A percentile compares a stretch with the other conserved stretches of the same genome.
These are phyloP conservation scores for Mesembryanthemum crystallinum DNA, from an alignment of 148 eudicot species.

Conservation along the genomic window DNA sequence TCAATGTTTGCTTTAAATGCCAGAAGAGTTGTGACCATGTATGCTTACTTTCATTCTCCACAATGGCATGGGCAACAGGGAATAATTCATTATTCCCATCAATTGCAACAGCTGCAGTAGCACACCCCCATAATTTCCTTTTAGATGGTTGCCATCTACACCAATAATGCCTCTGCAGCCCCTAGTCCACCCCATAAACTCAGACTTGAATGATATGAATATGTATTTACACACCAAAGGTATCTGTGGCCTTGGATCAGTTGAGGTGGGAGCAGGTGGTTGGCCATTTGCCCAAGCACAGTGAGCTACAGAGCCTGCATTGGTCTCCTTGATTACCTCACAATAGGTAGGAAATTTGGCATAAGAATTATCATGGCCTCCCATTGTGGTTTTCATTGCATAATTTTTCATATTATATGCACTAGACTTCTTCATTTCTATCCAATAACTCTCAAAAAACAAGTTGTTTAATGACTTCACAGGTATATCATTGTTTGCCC, in stretches of 20 bases:
- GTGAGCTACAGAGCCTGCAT: no score
- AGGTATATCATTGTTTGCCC: no score
- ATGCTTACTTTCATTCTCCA: background rate
- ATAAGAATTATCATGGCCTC: no score
- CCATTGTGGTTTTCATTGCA: no score
- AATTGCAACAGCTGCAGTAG: background rate
- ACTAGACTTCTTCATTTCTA: no score
- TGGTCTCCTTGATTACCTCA: no score
- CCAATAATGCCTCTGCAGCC: background rate
- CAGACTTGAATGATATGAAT: background rate
- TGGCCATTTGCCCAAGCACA: no score
- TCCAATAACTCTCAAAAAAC: no score
- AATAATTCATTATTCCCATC: background rate
- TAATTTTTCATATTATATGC: no score
- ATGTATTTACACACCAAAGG: background rate
- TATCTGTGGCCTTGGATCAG: background rate
- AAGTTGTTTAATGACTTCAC: no score
- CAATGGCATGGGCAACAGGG: background rate
- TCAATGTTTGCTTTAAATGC: background rate
- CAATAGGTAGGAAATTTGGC: no score
- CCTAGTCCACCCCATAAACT: background rate
- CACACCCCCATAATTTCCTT: background rate
- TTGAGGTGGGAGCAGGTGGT: no score
- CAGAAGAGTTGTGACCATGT: background rate
- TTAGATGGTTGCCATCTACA: background rate